A percentile compares a stretch with the other conserved stretches of the same genome.
phyloP scores from a whole-genome alignment of 345 rosid species.

The Microcos paniculata region DNA sequence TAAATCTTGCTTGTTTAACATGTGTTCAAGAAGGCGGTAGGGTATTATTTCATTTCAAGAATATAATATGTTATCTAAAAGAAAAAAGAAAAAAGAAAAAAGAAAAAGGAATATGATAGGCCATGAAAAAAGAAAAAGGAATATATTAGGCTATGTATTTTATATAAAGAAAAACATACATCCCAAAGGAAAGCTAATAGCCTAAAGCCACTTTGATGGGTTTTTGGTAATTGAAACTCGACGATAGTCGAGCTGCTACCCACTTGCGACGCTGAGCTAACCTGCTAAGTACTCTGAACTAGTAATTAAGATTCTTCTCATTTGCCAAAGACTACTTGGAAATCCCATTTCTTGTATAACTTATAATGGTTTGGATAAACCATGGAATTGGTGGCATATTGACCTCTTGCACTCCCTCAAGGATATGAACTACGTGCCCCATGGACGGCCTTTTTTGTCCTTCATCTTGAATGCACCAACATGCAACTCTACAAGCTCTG shows the following conservation, averaged over 20 bases:
- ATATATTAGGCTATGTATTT: no score
- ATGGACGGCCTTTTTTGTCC: slow-evolving; percentile 10
- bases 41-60: no score
- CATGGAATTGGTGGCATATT: slow-evolving; percentile 8
- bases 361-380: slow-evolving; percentile 7
- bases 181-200: neutral
- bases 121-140: no score
- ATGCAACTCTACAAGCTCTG: slow-evolving; percentile 17
- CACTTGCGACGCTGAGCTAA: neutral
- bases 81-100: no score
- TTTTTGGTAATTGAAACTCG: neutral
- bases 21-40: no score
- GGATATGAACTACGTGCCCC: slow-evolving; percentile 4
- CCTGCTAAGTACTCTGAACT: neutral
- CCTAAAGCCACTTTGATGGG: neutral
- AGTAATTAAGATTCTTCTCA: neutral
- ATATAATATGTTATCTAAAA: no score
- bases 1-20: no score
- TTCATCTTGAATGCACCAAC: slow-evolving; percentile 16
- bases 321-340: neutral
- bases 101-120: no score
- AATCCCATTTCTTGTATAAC: neutral
- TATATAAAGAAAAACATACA: neutral
- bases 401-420: slow-evolving; percentile 9
- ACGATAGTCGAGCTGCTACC: neutral